Conservation (phyloP, 768 basidiomycete genomes). For the Phaffia tasmanica region DNA sequence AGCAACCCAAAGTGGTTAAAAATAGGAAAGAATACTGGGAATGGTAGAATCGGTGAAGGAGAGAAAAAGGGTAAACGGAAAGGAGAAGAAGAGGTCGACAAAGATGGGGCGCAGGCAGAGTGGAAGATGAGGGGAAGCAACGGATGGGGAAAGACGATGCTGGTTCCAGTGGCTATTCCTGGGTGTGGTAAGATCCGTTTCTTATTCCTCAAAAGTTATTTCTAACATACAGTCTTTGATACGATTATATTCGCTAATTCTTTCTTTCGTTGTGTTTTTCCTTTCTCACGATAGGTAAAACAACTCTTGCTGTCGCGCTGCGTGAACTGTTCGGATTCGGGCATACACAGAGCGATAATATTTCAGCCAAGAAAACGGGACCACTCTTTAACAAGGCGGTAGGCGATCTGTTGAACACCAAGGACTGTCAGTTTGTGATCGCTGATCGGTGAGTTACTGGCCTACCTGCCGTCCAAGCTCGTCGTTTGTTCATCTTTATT, state of each 20-base stretch:
- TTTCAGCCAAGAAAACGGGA: conserved; percentile 62
- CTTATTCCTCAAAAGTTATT: background rate
- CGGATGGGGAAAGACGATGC: conserved; percentile 58
- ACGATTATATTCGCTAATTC: background rate
- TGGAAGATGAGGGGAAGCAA: conserved; percentile 27
- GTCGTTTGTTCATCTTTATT: background rate
- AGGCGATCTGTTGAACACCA: conserved; percentile 46
- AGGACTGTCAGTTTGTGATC: conserved; percentile 59
- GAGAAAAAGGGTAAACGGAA: background rate
- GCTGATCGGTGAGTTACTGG: conserved; percentile 66
- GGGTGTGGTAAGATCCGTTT: conserved; percentile 62
- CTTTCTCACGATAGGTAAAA: conserved; percentile 57
- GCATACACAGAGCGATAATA: conserved; percentile 89
- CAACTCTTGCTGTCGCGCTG: conserved; percentile 67
- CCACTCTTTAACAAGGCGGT: conserved; percentile 61
- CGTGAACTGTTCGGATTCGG: conserved; percentile 68
- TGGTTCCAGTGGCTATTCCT: conserved; percentile 80
- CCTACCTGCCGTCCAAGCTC: background rate
- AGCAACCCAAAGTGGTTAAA: conserved; percentile 25
- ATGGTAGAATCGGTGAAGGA: conserved; percentile 19
- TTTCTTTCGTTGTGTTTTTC: background rate
- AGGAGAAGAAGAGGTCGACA: conserved; percentile 4
- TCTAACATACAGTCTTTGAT: background rate
- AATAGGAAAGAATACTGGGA: conserved; percentile 35
- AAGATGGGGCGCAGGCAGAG: conserved; percentile 29